phyloP scores from a whole-genome alignment of 108 stramenopile species.

The Discostella stelligeroides region DNA sequence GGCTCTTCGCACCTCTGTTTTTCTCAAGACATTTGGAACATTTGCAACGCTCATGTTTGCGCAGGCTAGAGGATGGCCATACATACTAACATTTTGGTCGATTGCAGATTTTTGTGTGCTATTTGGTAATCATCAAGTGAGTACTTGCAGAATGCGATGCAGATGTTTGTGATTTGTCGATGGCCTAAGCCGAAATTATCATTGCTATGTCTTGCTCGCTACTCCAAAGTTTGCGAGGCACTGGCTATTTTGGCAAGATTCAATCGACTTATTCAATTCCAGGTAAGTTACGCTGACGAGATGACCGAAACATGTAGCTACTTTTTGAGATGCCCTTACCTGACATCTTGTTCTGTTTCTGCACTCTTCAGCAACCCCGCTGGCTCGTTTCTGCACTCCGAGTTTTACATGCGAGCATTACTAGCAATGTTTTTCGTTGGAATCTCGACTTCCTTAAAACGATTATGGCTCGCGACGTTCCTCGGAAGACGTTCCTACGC shows the following conservation, averaged over 20 bases:
- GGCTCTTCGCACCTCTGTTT: slow-evolving; percentile 42
- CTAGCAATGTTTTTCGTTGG: slow-evolving; percentile 51
- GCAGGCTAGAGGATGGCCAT: slow-evolving; percentile 65
- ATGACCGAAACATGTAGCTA: too few species aligned
- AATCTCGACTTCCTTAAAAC: slow-evolving; percentile 60
- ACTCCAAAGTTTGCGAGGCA: slow-evolving; percentile 39
- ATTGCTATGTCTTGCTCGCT: background rate
- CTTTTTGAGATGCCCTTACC: background rate
- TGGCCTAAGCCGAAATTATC: too few species aligned
- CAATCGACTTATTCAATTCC: slow-evolving; percentile 46
- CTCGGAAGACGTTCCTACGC: slow-evolving; percentile 57
- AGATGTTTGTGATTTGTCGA: too few species aligned
- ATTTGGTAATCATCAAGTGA: slow-evolving; percentile 33
- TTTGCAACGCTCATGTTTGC: slow-evolving; percentile 58
- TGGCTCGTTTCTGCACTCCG: slow-evolving; percentile 31
- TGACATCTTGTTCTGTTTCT: background rate
- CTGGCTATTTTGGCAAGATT: slow-evolving; percentile 62
- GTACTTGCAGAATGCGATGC: background rate
- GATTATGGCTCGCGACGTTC: slow-evolving; percentile 61
- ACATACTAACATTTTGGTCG: slow-evolving; percentile 31
- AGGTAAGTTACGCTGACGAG: background rate
- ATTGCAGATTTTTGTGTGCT: slow-evolving; percentile 33
- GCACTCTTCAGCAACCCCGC: slow-evolving; percentile 47
- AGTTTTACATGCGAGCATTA: slow-evolving; percentile 47
- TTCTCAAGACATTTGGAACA: slow-evolving; percentile 50